Base-by-base conservation (phyloP, 2,329 filamentous ascomycete species). In the Teratosphaeriaceae sp. region DNA sequence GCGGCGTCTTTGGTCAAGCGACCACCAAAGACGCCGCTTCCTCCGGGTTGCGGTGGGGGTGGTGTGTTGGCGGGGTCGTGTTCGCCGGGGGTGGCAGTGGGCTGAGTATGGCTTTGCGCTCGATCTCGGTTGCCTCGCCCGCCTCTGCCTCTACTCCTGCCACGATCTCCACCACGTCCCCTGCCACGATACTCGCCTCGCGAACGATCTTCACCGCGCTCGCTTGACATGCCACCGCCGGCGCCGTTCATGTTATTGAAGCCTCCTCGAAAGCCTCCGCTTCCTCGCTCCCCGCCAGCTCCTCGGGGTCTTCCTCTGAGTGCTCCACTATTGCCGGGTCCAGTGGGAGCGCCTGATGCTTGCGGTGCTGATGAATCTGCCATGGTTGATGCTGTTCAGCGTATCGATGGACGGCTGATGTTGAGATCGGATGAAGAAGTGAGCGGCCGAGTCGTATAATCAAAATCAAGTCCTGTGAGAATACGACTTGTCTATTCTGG, bases 1-100 rank as follows among this genome's bases (percentile, higher is more conserved):
- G 56, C 55, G 65, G 68, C 68, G 67, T 65, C 66, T 69, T 65
- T 66, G 64, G 65, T 68, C 65, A 66, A 65, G 66, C 62, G 65
- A 64, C 56, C 60, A 68, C 69, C 63, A 65, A 65, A 66, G 64
- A 59, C 66, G 62, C 59, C 56, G 40, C 48, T 55, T 47, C 60
- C 58, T 47, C 59, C 56, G 43, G 52, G 57, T 44, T 59, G 57
- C n/a, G 62, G 65, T 36, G 65, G 66, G 51, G 66, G 65, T 55
- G 63, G 55, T 43, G 47, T 36, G 39, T 50, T 50, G 15, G 55
- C 47, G 49, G 51, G 51, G 30, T 54, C 42, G 15, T 36, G 37
- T n/a, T 42, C 34, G 19, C 38, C 40, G 9, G 24, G 16, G 13
- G 18, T 9, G 24, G 13, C 45, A 26, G n/a, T 42, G 38, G 38